Evolutionary conservation across 306 rosid genomes (phyloP).

Genomic region (Luffa aegyptiaca): DNA sequence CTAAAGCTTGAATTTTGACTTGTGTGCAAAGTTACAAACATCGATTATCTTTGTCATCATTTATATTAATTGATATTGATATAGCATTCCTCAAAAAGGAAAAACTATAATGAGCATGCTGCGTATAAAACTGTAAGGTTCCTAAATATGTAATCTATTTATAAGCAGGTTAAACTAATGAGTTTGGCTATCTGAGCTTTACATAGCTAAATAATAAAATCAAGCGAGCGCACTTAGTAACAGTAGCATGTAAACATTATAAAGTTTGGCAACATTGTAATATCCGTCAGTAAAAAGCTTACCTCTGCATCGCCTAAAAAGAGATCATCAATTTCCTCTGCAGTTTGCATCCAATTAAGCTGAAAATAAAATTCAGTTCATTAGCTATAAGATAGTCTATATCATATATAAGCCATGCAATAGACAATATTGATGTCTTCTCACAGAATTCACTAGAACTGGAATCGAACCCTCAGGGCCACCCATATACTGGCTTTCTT

Average conservation of each 20-base stretch:
- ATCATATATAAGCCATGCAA: background rate
- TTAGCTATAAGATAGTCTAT: background rate
- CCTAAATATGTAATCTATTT: background rate
- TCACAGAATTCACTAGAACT: constrained; percentile 75
- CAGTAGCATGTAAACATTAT: background rate
- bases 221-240: background rate
- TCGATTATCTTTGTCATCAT: background rate
- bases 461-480: constrained; percentile 77
- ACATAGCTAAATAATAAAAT: background rate
- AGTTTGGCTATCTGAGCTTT: background rate
- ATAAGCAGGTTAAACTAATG: background rate
- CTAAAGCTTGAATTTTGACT: background rate
- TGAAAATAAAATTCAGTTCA: constrained; percentile 26
- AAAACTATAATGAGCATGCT: background rate
- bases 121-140: background rate
- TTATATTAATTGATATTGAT: background rate
- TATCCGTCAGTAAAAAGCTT: background rate
- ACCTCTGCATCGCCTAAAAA: constrained; percentile 94
- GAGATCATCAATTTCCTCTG: constrained; percentile 82
- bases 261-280: background rate
- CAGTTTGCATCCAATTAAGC: constrained; percentile 72
- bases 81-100: background rate
- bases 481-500: constrained; percentile 64
- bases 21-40: background rate
- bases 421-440: constrained; percentile 24